Conservation (phyloP, 345 rosid species). For the Populus ilicifolia region DNA sequence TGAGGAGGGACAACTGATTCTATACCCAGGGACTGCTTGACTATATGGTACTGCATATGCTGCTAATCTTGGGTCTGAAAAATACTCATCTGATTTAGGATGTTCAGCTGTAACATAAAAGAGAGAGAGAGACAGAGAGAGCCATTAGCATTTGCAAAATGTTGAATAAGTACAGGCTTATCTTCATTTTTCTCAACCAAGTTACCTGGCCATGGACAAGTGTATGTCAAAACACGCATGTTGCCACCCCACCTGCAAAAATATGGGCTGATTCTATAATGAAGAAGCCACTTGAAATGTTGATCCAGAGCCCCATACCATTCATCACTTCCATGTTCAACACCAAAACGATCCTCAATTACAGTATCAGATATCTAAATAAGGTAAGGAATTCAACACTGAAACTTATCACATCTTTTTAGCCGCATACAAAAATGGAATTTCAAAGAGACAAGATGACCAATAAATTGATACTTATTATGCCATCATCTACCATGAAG, state of each 20-base stretch:
- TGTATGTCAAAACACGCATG: constrained; percentile 95
- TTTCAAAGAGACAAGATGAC: neutral
- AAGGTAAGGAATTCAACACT: constrained; percentile 29
- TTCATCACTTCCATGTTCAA: constrained; percentile 72
- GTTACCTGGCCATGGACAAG: constrained; percentile 97
- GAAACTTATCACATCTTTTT: neutral
- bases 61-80: constrained; percentile 82
- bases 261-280: constrained; percentile 85
- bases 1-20: constrained; percentile 22
- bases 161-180: neutral
- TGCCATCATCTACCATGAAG: neutral
- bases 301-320: constrained; percentile 76
- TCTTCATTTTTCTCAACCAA: neutral
- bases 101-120: constrained; percentile 62
- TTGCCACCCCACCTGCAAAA: constrained; percentile 90
- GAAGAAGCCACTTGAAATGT: constrained; percentile 97
- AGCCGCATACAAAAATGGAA: neutral
- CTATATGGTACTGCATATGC: constrained; percentile 89
- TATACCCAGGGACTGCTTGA: constrained; percentile 62
- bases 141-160: neutral
- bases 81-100: constrained; percentile 83
- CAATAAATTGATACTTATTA: neutral
- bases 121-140: neutral
- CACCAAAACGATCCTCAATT: constrained; percentile 92
- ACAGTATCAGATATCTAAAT: constrained; percentile 86